Conservation (phyloP, 768 basidiomycete genomes). For the Lactarius akahatsu region DNA sequence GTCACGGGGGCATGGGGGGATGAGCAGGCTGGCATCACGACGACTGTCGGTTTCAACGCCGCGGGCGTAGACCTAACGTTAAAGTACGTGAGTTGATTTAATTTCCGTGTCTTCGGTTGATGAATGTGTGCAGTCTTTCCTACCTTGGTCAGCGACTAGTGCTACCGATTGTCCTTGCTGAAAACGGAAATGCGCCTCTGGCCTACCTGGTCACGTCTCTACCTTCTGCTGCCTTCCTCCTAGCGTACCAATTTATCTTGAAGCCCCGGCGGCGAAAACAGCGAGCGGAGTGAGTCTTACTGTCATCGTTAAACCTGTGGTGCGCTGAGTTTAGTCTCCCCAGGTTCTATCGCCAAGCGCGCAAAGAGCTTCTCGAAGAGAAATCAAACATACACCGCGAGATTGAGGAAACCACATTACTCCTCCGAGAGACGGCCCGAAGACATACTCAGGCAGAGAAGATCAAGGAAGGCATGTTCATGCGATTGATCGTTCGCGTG, state of each 20-base stretch:
- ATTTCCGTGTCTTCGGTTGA: slow-evolving; percentile 26
- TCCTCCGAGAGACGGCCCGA: slow-evolving; percentile 68
- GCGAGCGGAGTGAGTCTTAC: slow-evolving; percentile 47
- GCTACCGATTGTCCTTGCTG: slow-evolving; percentile 57
- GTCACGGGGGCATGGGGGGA: slow-evolving; percentile 52
- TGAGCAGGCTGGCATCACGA: slow-evolving; percentile 44
- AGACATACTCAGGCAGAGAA: slow-evolving; percentile 64
- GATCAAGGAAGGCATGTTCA: slow-evolving; percentile 57
- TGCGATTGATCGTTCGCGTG: slow-evolving; percentile 16
- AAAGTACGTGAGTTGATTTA: slow-evolving; percentile 47
- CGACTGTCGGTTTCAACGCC: slow-evolving; percentile 44
- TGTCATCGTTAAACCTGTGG: slow-evolving; percentile 15
- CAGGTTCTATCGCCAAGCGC: slow-evolving; percentile 68
- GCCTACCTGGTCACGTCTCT: slow-evolving; percentile 53
- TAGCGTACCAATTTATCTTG: slow-evolving; percentile 58
- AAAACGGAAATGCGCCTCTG: slow-evolving; percentile 46
- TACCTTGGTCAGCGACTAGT: slow-evolving; percentile 58
- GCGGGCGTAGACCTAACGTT: slow-evolving; percentile 53
- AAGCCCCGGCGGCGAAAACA: slow-evolving; percentile 53
- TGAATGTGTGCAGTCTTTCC: slow-evolving; percentile 42
- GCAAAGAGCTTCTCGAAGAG: slow-evolving; percentile 61
- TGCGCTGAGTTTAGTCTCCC: slow-evolving; percentile 19
- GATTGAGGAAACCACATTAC: slow-evolving; percentile 55
- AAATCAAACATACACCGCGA: slow-evolving; percentile 61
- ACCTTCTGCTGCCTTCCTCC: slow-evolving; percentile 51